Conservation (phyloP, 2,329 filamentous ascomycete species). For the Pseudogymnoascus sp. region DNA sequence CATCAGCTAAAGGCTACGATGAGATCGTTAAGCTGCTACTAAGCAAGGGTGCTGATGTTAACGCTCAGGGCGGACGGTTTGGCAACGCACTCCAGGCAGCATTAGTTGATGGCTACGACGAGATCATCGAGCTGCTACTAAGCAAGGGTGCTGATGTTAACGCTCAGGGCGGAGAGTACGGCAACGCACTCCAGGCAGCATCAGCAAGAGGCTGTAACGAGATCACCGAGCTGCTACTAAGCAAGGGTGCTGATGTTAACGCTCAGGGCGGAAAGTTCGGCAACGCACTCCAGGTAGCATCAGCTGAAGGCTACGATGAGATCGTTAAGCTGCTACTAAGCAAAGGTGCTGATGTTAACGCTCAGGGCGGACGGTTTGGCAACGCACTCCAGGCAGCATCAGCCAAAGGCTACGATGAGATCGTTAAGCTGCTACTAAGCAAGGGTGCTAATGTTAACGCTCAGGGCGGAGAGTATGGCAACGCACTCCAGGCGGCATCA, state of each 20-base stretch:
- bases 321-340: conserved; percentile 3
- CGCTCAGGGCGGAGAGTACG: background rate
- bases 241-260: conserved; percentile 12
- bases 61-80: too few relatives aligned
- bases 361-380: conserved; percentile 7
- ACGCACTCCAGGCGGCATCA: background rate
- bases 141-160: conserved; percentile 13
- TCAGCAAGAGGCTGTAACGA: background rate
- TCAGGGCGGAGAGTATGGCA: background rate
- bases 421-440: conserved; percentile 13
- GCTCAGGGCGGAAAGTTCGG: background rate
- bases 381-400: conserved; percentile 13
- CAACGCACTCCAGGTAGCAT: conserved; percentile 7
- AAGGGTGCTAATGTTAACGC: conserved; percentile 16
- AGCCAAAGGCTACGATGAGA: conserved; percentile 7
- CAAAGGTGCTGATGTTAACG: conserved; percentile 10
- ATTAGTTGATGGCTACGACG: too few relatives aligned
- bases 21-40: too few relatives aligned
- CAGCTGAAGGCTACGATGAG: background rate
- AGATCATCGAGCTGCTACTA: too few relatives aligned
- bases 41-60: conserved; percentile 14
- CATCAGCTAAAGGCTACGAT: conserved; percentile 4
- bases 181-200: conserved; percentile 4
- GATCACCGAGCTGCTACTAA: conserved; percentile 11
- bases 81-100: conserved; percentile 7